Evolutionary conservation across 805 yeast species (phyloP), one percentile per base, ranked within the genome.

Genomic region (Ascoidea tarda): DNA sequence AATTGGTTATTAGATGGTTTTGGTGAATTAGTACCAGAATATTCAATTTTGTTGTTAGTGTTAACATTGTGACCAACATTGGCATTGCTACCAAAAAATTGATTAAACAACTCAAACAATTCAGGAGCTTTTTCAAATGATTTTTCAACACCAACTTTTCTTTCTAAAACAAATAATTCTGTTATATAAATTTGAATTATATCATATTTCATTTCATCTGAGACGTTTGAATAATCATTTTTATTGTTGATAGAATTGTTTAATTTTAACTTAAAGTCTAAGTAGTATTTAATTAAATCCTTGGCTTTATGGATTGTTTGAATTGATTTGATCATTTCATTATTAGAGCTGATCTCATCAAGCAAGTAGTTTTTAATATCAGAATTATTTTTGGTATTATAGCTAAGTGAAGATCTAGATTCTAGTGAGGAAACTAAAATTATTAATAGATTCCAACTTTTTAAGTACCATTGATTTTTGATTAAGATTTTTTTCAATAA

Each of bases 381-480:
- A 38, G 44, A 38, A 38, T 8, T 38, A 10, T 38, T 38, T 38
- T 21, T 21, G 28, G 28, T 21, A 21, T 2, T 21, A 21, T 21
- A 21, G 28, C 28, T 21, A 21, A 38, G 14, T 38, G 44, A 38
- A 38, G 44, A 38, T 38, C 44, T 38, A 38, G 44, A 38, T 38
- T 38, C 44, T 10, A 38, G 2, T 38, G 44, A 38, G 14, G 44
- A 8, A 38, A 47, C 46, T 31, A 54, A 50, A 32, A 56, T 50
- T 47, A 54, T 46, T n/a, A 56, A 46, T n/a, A 56, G 47, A 47
- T 51, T 54, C 57, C 56, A 54, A 49, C 49, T 42, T 33, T 52
- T 54, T 55, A 57, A 56, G 46, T 50, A 50, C 5, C 45, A 28
- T 3, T 47, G 31, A n/a, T 54, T 51, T 45, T 52, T 45, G 45